A percentile compares a stretch with the other conserved stretches of the same genome.
Evolutionary conservation across 2,329 filamentous ascomycete genomes (phyloP).

Genomic region (Pleomassaria siparia): DNA sequence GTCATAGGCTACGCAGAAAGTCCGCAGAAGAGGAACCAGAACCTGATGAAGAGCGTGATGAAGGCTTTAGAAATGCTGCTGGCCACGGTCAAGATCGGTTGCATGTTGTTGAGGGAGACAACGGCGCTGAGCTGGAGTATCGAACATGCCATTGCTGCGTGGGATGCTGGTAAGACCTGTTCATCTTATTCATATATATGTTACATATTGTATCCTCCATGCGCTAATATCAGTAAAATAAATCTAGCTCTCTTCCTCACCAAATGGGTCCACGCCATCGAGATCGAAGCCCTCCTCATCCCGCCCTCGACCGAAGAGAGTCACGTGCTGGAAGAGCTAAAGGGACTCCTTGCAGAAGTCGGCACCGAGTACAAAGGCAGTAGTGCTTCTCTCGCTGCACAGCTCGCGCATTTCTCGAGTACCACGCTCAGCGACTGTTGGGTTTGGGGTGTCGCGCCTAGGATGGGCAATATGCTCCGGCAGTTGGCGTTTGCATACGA

Average conservation of each 20-base stretch:
- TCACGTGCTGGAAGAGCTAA: slow-evolving; percentile 26
- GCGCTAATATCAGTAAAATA: not conserved
- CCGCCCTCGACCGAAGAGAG: slow-evolving; percentile 21
- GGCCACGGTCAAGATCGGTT: slow-evolving; percentile 27
- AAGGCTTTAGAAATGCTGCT: slow-evolving; percentile 32
- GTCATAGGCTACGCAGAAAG: slow-evolving; percentile 25
- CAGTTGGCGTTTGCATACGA: slow-evolving; percentile 11
- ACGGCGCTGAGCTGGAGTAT: slow-evolving; percentile 36
- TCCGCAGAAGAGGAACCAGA: slow-evolving; percentile 23
- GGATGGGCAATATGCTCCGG: slow-evolving; percentile 19
- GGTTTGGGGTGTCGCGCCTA: slow-evolving; percentile 22
- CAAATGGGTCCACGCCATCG: slow-evolving; percentile 37
- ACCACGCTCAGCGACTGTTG: slow-evolving; percentile 30
- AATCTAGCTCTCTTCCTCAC: slow-evolving; percentile 30
- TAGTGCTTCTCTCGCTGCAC: slow-evolving; percentile 26
- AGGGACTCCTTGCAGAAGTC: slow-evolving; percentile 23
- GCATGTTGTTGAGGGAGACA: slow-evolving; percentile 33
- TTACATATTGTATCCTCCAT: not conserved
- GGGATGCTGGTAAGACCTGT: slow-evolving; percentile 27
- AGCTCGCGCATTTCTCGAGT: slow-evolving; percentile 29
- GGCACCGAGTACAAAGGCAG: slow-evolving; percentile 18
- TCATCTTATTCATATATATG: not conserved
- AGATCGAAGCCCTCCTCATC: slow-evolving; percentile 16
- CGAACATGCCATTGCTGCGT: slow-evolving; percentile 38
- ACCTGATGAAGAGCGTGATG: slow-evolving; percentile 29